A percentile compares a stretch with the other conserved stretches of the same genome.
Conservation (phyloP, 2,329 filamentous ascomycete species). For the Apiospora pterosperma region DNA sequence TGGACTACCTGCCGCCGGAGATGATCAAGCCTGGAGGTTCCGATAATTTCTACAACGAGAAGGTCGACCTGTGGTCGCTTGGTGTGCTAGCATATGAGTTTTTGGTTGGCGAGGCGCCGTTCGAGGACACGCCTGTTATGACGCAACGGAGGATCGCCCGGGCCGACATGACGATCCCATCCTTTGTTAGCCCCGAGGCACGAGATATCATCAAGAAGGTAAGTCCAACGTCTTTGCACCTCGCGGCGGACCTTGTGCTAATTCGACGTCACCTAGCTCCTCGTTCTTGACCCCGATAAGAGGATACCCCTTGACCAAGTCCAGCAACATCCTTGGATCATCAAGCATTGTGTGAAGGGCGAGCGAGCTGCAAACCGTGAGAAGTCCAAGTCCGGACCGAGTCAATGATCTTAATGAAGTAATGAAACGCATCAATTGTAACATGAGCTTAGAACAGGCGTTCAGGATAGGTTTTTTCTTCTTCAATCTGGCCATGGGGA, state of each 20-base stretch:
- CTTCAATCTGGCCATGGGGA: neutral
- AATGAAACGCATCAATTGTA: slow-evolving; percentile 12
- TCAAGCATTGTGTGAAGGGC: slow-evolving; percentile 85
- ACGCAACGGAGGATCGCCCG: slow-evolving; percentile 86
- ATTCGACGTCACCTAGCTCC: slow-evolving; percentile 52
- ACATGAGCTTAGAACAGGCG: slow-evolving; percentile 11
- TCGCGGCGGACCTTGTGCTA: neutral
- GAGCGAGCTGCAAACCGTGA: slow-evolving; percentile 51
- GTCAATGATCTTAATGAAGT: slow-evolving; percentile 13
- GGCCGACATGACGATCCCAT: slow-evolving; percentile 89
- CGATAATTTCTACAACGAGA: slow-evolving; percentile 90
- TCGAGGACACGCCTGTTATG: slow-evolving; percentile 93
- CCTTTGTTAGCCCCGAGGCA: slow-evolving; percentile 86
- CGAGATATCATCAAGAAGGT: slow-evolving; percentile 90
- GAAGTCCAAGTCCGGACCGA: slow-evolving; percentile 30
- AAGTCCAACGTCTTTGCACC: slow-evolving; percentile 25
- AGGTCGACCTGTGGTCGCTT: slow-evolving; percentile 94
- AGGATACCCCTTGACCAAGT: slow-evolving; percentile 86
- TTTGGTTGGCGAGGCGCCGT: slow-evolving; percentile 90
- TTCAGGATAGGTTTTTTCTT: slow-evolving; percentile 3
- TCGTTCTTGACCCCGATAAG: slow-evolving; percentile 92
- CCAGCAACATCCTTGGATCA: slow-evolving; percentile 88
- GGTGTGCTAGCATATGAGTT: slow-evolving; percentile 97
- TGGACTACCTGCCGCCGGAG: slow-evolving; percentile 96
- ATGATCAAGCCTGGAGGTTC: slow-evolving; percentile 82